Evolutionary conservation across 768 basidiomycete species (phyloP), one percentile per base, ranked within the genome.

Genomic region (Phylloporus rhodoxanthus): DNA sequence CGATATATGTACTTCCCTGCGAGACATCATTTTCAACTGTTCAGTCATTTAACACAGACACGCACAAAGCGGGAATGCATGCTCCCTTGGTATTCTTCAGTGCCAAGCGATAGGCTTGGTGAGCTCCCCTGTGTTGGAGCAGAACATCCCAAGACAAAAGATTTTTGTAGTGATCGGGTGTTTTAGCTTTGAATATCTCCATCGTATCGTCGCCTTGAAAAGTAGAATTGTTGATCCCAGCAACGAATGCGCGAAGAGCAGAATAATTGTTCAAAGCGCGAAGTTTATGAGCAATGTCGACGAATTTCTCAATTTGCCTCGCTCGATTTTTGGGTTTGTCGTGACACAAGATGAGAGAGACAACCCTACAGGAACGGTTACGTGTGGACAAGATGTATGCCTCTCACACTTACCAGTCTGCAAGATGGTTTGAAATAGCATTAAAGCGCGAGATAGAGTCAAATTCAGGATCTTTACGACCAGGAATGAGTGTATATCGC

Each of bases 221-320:
- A 0, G 86, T 85, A 4, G 91, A 82, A 54, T 81, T 83, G 59
- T 89, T 87, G 69, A 98, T 88, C 5, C 93, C 95, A 25, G 91
- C 89, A n/a, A 97, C 84, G 57, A 97, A 83, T 9, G 93, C 91
- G 39, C 91, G 91, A 47, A 96, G 70, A 1, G 87, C 89, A 29
- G 92, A 91, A 65, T 96, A 98, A 64, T 99, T 97, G 68, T 95
- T 92, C 40, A 89, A 65, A 11, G 77, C 75, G 28, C 95, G 84
- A 36, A 99, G 75, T 47, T 81, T 80, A 50, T 81, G 78, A 1
- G 89, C 91, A 54, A 98, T 81, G 43, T 87, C 82, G 21, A 92
- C 82, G 51, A 98, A 84, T 62, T 90, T 90, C 63, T 96, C 91
- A 51, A 94, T 86, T 57, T 92, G 84, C 51, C 76, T 80, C 4